These are phyloP conservation scores for Cymbopogon flexuosus DNA, from an alignment of 202 grass and related monocot genomes.

Conservation along the genomic window DNA sequence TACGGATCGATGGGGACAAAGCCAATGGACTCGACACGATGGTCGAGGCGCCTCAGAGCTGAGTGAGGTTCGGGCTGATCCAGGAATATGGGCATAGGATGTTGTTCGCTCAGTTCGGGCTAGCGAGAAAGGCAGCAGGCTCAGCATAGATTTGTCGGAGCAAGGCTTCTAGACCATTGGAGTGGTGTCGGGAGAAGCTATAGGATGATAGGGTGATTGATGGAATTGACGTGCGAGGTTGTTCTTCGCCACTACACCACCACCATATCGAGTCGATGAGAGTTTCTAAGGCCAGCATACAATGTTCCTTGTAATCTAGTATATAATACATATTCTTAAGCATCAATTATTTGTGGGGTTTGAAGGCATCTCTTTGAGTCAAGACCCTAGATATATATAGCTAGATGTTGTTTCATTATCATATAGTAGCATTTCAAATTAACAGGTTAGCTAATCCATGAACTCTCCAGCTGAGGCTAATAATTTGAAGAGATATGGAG, in stretches of 20 bases:
- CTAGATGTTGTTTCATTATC: background rate
- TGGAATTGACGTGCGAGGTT: background rate
- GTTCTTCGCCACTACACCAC: background rate
- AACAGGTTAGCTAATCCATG: background rate
- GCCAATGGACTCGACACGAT: background rate
- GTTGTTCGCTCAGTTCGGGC: slow-evolving; percentile 1
- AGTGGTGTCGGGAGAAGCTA: background rate
- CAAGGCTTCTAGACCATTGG: background rate
- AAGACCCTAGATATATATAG: background rate
- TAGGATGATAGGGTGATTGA: background rate
- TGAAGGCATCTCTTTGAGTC: background rate
- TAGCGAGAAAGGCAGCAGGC: background rate
- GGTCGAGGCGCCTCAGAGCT: background rate
- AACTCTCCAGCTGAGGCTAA: background rate
- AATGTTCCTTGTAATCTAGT: slow-evolving; percentile 5
- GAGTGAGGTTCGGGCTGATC: background rate
- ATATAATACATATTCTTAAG: background rate
- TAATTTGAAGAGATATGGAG: background rate
- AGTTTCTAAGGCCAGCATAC: background rate
- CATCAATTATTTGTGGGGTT: background rate
- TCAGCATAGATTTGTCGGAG: background rate
- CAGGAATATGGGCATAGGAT: background rate
- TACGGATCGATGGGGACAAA: background rate
- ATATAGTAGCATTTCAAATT: no score
- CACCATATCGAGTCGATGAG: background rate